Evolutionary conservation across 2,329 filamentous ascomycete species (phyloP).

Genomic region (Diaporthe sp.): DNA sequence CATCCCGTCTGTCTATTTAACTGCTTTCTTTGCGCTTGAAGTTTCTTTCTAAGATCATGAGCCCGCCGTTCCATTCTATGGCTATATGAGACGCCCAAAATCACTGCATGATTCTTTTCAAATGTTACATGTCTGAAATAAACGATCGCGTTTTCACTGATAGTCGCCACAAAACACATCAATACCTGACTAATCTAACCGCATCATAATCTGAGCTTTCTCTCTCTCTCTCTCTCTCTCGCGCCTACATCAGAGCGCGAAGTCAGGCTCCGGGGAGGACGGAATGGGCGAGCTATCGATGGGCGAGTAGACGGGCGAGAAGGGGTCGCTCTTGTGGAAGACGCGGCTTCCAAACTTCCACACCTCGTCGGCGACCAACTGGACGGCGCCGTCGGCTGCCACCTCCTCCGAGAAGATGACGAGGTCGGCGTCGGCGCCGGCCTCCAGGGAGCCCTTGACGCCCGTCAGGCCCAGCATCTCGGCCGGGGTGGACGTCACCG

Average conservation of each 20-base stretch:
- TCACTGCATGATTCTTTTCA: not conserved
- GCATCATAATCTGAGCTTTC: not conserved
- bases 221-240: no score
- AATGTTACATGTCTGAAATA: not conserved
- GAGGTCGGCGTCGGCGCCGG: constrained; percentile 77
- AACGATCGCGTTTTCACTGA: not conserved
- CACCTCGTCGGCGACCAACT: constrained; percentile 78
- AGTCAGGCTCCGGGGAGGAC: constrained; percentile 35
- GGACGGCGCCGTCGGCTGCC: constrained; percentile 57
- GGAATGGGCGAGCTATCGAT: constrained; percentile 35
- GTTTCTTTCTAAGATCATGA: not conserved
- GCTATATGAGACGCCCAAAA: not conserved
- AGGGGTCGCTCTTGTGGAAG: constrained; percentile 46
- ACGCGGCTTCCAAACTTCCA: constrained; percentile 82
- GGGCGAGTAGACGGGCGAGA: constrained; percentile 40
- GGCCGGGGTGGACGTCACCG: constrained; percentile 83
- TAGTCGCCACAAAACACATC: not conserved
- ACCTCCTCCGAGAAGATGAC: constrained; percentile 74
- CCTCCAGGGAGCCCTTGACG: constrained; percentile 75
- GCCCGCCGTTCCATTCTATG: constrained; percentile 2
- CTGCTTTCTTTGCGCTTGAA: not conserved
- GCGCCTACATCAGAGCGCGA: constrained; percentile 4
- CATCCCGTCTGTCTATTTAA: not conserved
- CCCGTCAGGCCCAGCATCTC: constrained; percentile 79
- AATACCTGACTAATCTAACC: not conserved